Conservation (phyloP, 495 filamentous ascomycete genomes). For the Hyaloscypha finlandica region DNA sequence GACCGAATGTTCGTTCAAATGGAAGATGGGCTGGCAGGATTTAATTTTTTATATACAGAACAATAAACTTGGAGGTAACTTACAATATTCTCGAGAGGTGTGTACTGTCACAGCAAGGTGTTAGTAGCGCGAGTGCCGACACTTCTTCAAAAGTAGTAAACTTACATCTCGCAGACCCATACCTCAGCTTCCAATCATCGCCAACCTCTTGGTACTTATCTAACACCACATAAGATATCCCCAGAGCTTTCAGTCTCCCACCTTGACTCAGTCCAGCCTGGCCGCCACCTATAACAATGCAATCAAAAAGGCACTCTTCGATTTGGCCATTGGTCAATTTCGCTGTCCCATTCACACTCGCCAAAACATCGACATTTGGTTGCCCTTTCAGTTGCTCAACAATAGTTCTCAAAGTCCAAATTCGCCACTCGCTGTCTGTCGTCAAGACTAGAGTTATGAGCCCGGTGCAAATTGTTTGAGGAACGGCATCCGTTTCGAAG, state of each 20-base stretch:
- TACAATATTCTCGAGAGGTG: conserved; percentile 35
- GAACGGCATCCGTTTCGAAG: conserved; percentile 14
- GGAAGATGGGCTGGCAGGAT: conserved; percentile 34
- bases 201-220: conserved; percentile 21
- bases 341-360: not conserved
- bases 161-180: conserved; percentile 20
- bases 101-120: conserved; percentile 34
- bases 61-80: not conserved
- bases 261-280: conserved; percentile 16
- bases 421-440: conserved; percentile 13
- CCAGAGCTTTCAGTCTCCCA: conserved; percentile 19
- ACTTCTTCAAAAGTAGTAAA: not conserved
- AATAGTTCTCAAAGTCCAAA: conserved; percentile 26
- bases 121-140: not conserved
- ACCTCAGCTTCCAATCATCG: conserved; percentile 25
- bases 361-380: conserved; percentile 20
- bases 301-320: conserved; percentile 12
- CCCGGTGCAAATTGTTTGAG: conserved; percentile 2
- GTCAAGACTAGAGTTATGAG: conserved; percentile 7
- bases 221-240: conserved; percentile 21
- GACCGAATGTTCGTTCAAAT: conserved; percentile 39
- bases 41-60: not conserved
- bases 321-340: not conserved
- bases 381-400: conserved; percentile 15
- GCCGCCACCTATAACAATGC: conserved; percentile 22